Conservation (phyloP, 176 grass and related monocot genomes). For the Bromus sterilis region DNA sequence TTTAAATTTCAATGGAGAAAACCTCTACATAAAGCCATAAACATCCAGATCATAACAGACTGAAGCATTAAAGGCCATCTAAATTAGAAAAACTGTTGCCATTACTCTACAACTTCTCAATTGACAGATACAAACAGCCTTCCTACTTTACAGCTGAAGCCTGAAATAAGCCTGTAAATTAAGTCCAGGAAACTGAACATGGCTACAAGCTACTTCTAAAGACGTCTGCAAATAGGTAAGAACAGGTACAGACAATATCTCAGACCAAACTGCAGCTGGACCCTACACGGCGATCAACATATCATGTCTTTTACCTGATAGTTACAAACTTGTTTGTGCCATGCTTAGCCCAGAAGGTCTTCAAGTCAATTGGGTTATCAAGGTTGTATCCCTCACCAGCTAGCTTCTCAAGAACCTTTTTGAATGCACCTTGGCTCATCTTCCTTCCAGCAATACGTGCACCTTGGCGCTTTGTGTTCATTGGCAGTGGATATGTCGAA, state of each 20-base stretch:
- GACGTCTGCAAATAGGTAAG: constrained; percentile 19
- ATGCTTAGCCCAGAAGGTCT: constrained; percentile 89
- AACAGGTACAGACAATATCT: constrained; percentile 37
- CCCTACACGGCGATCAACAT: constrained; percentile 21
- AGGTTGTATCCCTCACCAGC: constrained; percentile 86
- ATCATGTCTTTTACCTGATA: constrained; percentile 53
- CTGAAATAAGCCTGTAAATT: constrained; percentile 26
- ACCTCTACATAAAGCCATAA: constrained; percentile 1
- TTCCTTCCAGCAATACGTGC: constrained; percentile 82
- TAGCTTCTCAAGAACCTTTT: constrained; percentile 95
- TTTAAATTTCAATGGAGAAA: not conserved
- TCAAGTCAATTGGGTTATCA: constrained; percentile 81
- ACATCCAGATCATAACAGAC: not conserved
- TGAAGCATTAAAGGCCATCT: constrained; percentile 30
- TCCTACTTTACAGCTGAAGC: constrained; percentile 13
- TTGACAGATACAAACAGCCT: constrained; percentile 23
- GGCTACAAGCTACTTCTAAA: constrained; percentile 33
- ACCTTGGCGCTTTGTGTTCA: constrained; percentile 60
- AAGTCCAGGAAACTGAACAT: constrained; percentile 22
- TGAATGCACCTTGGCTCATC: constrained; percentile 95
- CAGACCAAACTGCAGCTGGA: constrained; percentile 7
- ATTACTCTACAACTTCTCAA: constrained; percentile 37
- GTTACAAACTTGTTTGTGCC: constrained; percentile 91
- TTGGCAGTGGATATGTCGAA: constrained; percentile 65
- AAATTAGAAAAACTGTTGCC: constrained; percentile 38